Percentiles rank a stretch among this genome's conserved stretches.
Evolutionary conservation across 2,329 filamentous ascomycete genomes (phyloP).

Genomic region (Colletotrichum sp.): DNA sequence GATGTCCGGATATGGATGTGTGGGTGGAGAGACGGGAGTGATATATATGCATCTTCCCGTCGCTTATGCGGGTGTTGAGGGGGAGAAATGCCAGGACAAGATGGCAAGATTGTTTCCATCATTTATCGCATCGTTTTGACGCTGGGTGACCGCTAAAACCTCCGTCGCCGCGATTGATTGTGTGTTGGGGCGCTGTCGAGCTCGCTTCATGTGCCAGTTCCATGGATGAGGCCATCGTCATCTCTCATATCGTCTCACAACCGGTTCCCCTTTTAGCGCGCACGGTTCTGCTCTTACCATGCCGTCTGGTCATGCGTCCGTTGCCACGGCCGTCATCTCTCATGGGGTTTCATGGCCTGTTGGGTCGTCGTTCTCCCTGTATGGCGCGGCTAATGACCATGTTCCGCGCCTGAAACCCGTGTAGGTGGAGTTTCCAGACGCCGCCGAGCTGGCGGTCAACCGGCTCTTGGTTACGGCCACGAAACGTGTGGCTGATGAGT

Average conservation of each 20-base stretch:
- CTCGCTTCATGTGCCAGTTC: not conserved
- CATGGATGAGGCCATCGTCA: not conserved
- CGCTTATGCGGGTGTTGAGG: not conserved
- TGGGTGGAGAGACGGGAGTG: not conserved
- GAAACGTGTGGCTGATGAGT: not conserved
- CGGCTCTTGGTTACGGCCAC: not conserved
- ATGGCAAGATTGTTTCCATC: not conserved
- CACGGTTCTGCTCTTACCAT: not conserved
- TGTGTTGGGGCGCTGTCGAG: not conserved
- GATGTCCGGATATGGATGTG: not conserved
- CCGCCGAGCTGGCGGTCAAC: not conserved
- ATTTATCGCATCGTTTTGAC: not conserved
- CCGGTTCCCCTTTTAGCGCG: not conserved
- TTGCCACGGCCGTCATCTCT: not conserved
- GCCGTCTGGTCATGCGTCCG: not conserved
- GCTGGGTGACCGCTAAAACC: not conserved
- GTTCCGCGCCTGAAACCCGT: not conserved
- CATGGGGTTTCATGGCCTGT: not conserved
- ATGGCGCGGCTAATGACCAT: not conserved
- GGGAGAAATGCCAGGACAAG: not conserved
- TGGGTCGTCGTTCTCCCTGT: not conserved
- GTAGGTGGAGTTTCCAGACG: not conserved
- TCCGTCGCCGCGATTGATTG: not conserved
- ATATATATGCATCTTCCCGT: not conserved
- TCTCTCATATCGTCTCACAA: not conserved